These are phyloP conservation scores for Saturnispora gosingensis DNA, from an alignment of 805 yeast species.

Conservation along the genomic window DNA sequence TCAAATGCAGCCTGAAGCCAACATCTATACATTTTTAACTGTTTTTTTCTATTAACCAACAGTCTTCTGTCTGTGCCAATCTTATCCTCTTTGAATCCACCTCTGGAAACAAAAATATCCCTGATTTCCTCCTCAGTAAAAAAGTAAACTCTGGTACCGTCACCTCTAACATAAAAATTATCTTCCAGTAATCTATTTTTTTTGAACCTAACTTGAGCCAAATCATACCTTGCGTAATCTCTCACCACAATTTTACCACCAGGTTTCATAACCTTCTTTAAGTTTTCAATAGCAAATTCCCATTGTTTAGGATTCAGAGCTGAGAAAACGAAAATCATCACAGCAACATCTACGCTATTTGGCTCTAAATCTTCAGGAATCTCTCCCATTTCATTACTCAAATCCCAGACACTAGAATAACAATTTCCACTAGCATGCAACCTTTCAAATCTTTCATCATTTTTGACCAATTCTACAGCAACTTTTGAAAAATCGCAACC, in stretches of 20 bases:
- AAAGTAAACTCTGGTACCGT: conserved; percentile 95
- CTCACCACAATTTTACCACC: conserved; percentile 86
- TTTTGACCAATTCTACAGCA: conserved; percentile 79
- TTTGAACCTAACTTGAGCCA: conserved; percentile 92
- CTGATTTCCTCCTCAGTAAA: conserved; percentile 90
- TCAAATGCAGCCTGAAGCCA: conserved; percentile 93
- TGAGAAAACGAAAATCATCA: conserved; percentile 91
- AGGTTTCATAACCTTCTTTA: conserved; percentile 71
- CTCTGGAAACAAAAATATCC: conserved; percentile 51
- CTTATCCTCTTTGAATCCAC: conserved; percentile 53
- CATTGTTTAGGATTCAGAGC: conserved; percentile 91
- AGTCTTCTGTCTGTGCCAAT: conserved; percentile 88
- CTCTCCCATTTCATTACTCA: conserved; percentile 61
- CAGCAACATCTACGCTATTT: conserved; percentile 78
- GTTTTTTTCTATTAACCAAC: conserved; percentile 84
- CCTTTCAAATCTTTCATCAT: conserved; percentile 49
- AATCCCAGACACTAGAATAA: conserved; percentile 90
- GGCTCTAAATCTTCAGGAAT: conserved; percentile 82
- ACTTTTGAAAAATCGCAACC: conserved; percentile 88
- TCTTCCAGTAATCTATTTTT: conserved; percentile 80
- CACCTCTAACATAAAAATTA: conserved; percentile 93
- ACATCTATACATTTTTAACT: conserved; percentile 89
- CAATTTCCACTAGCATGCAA: conserved; percentile 30
- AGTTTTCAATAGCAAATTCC: conserved; percentile 67
- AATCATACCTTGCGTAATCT: conserved; percentile 92